These are phyloP conservation scores for Boletus pseudopeckii DNA, from an alignment of 768 basidiomycete genomes.

Conservation along the genomic window DNA sequence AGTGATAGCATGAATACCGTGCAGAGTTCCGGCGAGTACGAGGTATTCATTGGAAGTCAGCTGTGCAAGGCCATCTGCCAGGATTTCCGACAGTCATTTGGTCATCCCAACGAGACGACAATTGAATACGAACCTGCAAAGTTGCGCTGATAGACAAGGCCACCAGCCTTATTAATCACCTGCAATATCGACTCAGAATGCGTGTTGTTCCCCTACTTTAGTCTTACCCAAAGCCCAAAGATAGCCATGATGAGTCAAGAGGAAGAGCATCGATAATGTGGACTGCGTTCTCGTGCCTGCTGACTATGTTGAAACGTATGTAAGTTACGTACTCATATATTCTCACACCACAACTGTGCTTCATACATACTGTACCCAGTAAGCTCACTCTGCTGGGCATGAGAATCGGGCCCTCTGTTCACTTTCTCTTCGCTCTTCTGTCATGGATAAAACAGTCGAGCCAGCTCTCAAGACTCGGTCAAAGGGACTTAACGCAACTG, in stretches of 20 bases:
- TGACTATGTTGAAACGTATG: neutral
- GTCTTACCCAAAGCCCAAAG: slow-evolving; percentile 75
- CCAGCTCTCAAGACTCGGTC: slow-evolving; percentile 32
- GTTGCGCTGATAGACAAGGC: slow-evolving; percentile 89
- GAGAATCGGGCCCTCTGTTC: slow-evolving; percentile 10
- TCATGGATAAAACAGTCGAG: slow-evolving; percentile 24
- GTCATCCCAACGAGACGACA: neutral
- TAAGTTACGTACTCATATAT: too few species aligned
- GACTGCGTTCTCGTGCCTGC: neutral
- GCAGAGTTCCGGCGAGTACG: slow-evolving; percentile 92
- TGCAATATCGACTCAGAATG: slow-evolving; percentile 30
- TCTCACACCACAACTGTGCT: slow-evolving; percentile 15
- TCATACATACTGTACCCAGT: neutral
- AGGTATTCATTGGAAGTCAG: slow-evolving; percentile 93
- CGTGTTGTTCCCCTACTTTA: neutral
- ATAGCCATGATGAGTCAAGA: slow-evolving; percentile 56
- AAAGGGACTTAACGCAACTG: slow-evolving; percentile 41
- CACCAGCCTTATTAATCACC: slow-evolving; percentile 99
- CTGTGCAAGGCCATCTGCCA: slow-evolving; percentile 82
- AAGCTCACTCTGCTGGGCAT: slow-evolving; percentile 6
- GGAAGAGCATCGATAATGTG: neutral
- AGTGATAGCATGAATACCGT: slow-evolving; percentile 99
- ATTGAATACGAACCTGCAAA: slow-evolving; percentile 65
- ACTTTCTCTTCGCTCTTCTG: slow-evolving; percentile 13
- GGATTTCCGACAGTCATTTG: neutral